Base-by-base conservation (phyloP, 2,329 filamentous ascomycete species). In the Tricladium varicosporioides region DNA sequence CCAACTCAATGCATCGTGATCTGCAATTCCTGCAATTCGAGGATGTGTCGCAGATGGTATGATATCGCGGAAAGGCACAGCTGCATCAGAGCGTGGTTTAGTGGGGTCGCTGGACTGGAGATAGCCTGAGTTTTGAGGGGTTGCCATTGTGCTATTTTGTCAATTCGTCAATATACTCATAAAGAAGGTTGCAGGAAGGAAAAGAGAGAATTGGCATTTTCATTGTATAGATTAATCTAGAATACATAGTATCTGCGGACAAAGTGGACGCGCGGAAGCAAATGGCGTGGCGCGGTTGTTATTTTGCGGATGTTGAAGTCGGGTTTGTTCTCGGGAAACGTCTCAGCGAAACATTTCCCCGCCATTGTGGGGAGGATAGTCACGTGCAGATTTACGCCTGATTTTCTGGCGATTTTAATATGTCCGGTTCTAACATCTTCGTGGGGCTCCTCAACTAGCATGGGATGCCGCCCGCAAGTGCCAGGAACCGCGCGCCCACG, bases 31-130 rank as follows among this genome's bases (percentile, higher is more conserved):
- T 1, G 64, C 59, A 53, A 69, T 64, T 53, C 63, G 60, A 53
- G 61, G 64, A 52, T 64, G 66, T 8, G 60, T 49, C 43, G 64
- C 57, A 31, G 56, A 53, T 18, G 62, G 63, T 49, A 67, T 62
- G 32, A 66, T 65, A 48, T 64, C 61, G 56, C 65, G 62, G 51
- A 62, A 69, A n/a, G 66, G 66, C 10, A 67, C 63, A 15, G 67
- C 64, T 22, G 66, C 66, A 40, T 63, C 65, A 7, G 64, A 67
- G 16, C 64, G 64, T 13, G 66, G 66, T 22, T 60, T 65, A 11
- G 61, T 60, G 22, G 65, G 66, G 54, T 68, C 66, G 45, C 47
- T 63, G 27, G 52, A 48, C 51, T 63, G 63, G 5, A 67, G 58
- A 40, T 67, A 67, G 52, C 66, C 66, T 1, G 65, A 67, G 14